Conservation (phyloP, 805 yeast species). For the Spathaspora passalidarum region DNA sequence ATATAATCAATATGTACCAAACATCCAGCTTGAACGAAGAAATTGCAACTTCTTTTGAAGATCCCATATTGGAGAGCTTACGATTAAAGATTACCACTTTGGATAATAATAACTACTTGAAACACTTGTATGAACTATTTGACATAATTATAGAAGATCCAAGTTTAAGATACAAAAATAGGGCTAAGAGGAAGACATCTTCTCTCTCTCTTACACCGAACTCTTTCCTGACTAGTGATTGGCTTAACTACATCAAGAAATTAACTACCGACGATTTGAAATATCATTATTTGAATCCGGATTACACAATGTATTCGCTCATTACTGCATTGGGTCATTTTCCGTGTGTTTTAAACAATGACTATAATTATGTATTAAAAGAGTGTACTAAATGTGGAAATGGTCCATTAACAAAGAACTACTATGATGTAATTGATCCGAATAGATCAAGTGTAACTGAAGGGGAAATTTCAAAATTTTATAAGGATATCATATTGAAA, state of each 20-base stretch:
- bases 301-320: constrained; percentile 20
- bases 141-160: no score
- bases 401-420: constrained; percentile 19
- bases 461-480: constrained; percentile 20
- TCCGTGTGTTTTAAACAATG: constrained; percentile 40
- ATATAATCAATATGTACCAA: constrained; percentile 3
- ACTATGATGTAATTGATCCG: constrained; percentile 21
- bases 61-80: constrained; percentile 16
- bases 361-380: constrained; percentile 26
- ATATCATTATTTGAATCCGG: constrained; percentile 1
- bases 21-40: constrained; percentile 4
- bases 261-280: constrained; percentile 5
- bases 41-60: constrained; percentile 14
- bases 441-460: constrained; percentile 20
- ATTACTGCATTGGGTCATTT: constrained; percentile 40
- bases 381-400: constrained; percentile 41
- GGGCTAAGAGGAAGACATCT: neutral
- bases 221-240: constrained; percentile 9
- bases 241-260: constrained; percentile 20
- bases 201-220: no score
- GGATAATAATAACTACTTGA: neutral
- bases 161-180: neutral
- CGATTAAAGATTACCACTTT: constrained; percentile 5
- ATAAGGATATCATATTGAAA: constrained; percentile 21
- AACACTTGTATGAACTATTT: constrained; percentile 1